These are phyloP conservation scores for Prunus mongolica DNA, from an alignment of 306 rosid species.

Conservation along the genomic window DNA sequence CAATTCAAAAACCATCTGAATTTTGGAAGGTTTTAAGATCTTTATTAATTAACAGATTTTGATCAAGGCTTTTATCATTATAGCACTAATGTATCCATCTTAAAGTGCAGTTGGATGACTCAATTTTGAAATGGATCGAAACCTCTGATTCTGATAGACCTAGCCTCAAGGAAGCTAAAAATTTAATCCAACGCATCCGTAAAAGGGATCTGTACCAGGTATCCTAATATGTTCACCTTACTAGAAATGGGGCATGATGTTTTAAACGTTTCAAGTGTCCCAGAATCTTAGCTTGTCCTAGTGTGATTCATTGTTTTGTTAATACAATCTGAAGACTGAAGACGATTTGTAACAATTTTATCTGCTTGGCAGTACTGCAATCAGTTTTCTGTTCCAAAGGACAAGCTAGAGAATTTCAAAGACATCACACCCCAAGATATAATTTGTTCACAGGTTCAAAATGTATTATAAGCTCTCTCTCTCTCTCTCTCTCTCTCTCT, in stretches of 20 bases:
- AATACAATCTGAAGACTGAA: background rate
- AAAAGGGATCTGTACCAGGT: conserved; percentile 89
- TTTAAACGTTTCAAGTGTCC: background rate
- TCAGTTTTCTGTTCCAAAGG: conserved; percentile 80
- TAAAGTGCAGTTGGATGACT: conserved; percentile 79
- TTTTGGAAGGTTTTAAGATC: conserved; percentile 78
- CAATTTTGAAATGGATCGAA: conserved; percentile 71
- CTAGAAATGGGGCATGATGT: background rate
- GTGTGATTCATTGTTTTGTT: background rate
- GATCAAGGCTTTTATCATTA: background rate
- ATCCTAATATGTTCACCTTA: background rate
- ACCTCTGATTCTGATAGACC: conserved; percentile 42
- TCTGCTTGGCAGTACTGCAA: conserved; percentile 67
- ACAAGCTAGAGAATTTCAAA: conserved; percentile 58
- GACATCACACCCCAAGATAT: conserved; percentile 78
- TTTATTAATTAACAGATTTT: conserved; percentile 11
- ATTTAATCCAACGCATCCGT: conserved; percentile 70
- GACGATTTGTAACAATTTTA: background rate
- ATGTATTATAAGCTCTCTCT: background rate
- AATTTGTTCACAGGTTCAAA: conserved; percentile 81
- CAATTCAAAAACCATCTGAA: conserved; percentile 46
- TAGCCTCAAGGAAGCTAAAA: conserved; percentile 65
- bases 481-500: background rate
- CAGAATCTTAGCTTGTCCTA: background rate
- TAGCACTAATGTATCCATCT: background rate